phyloP scores from a whole-genome alignment of 495 filamentous ascomycete species.

The Penicillium alfredii region DNA sequence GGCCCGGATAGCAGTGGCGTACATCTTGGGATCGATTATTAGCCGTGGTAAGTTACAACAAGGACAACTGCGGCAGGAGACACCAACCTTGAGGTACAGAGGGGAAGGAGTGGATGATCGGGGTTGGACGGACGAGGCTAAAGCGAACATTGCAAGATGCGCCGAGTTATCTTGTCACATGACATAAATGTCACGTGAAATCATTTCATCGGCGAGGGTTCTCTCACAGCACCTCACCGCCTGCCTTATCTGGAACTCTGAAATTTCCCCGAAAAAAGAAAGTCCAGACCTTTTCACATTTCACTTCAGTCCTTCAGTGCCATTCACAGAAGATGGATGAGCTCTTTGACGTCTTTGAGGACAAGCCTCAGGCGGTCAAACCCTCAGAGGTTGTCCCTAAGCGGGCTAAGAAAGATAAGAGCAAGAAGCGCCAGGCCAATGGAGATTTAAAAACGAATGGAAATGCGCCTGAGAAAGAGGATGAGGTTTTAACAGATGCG shows the following conservation, averaged over 20 bases:
- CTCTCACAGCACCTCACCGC: constrained; percentile 24
- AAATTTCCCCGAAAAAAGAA: constrained; percentile 30
- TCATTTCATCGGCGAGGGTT: constrained; percentile 1
- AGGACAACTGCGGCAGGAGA: constrained; percentile 1
- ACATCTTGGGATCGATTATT: constrained; percentile 57
- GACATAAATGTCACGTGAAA: constrained; percentile 15
- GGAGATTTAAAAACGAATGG: constrained; percentile 57
- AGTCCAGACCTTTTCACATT: constrained; percentile 10
- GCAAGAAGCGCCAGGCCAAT: constrained; percentile 79
- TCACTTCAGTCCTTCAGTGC: constrained; percentile 11
- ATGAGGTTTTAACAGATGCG: too few relatives aligned
- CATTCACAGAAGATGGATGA: constrained; percentile 58
- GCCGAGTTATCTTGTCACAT: constrained; percentile 29
- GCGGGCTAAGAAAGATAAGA: constrained; percentile 54
- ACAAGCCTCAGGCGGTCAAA: constrained; percentile 45
- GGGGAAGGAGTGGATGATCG: constrained; percentile 28
- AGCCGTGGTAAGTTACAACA: constrained; percentile 10
- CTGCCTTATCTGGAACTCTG: constrained; percentile 23
- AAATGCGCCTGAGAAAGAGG: constrained; percentile 27
- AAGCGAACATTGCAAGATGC: constrained; percentile 23
- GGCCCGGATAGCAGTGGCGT: constrained; percentile 71
- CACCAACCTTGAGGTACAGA: constrained; percentile 31
- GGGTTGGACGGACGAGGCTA: constrained; percentile 25
- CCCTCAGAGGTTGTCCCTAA: constrained; percentile 24
- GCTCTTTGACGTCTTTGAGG: constrained; percentile 79